Conservation (phyloP, 1,139 yeast species). For the Torulaspora pretoriensis region DNA sequence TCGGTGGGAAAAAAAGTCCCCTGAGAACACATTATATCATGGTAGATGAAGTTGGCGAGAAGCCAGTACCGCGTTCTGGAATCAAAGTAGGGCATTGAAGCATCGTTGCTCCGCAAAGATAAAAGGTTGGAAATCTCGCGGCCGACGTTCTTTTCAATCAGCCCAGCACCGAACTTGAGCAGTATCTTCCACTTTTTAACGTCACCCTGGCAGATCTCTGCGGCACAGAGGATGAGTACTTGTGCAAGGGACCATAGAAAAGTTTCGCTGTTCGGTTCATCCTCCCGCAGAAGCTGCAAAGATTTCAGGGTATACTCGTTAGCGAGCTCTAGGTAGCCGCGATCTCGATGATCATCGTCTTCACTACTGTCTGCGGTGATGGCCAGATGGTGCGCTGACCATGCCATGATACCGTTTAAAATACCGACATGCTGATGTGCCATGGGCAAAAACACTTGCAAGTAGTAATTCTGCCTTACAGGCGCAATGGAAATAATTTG, state of each 20-base stretch:
- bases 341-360: slow-evolving; percentile 48
- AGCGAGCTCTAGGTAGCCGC: slow-evolving; percentile 38
- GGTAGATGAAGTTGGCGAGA: slow-evolving; percentile 77
- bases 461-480: slow-evolving; percentile 59
- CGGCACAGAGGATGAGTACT: slow-evolving; percentile 61
- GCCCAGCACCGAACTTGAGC: slow-evolving; percentile 56
- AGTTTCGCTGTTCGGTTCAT: slow-evolving; percentile 5
- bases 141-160: slow-evolving; percentile 57
- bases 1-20: slow-evolving; percentile 53
- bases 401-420: slow-evolving; percentile 64
- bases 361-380: slow-evolving; percentile 14
- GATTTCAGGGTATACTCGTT: slow-evolving; percentile 23
- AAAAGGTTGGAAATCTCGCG: slow-evolving; percentile 38
- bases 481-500: slow-evolving; percentile 63
- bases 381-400: slow-evolving; percentile 52
- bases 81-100: slow-evolving; percentile 38
- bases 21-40: slow-evolving; percentile 64
- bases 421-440: slow-evolving; percentile 68
- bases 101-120: slow-evolving; percentile 41
- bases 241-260: slow-evolving; percentile 46
- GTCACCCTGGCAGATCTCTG: slow-evolving; percentile 74
- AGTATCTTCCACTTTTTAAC: slow-evolving; percentile 65
- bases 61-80: slow-evolving; percentile 52
- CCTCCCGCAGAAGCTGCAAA: slow-evolving; percentile 15
- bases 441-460: slow-evolving; percentile 71